phyloP scores from a whole-genome alignment of 106 monocot genomes.

The Dendrobium catenatum region DNA sequence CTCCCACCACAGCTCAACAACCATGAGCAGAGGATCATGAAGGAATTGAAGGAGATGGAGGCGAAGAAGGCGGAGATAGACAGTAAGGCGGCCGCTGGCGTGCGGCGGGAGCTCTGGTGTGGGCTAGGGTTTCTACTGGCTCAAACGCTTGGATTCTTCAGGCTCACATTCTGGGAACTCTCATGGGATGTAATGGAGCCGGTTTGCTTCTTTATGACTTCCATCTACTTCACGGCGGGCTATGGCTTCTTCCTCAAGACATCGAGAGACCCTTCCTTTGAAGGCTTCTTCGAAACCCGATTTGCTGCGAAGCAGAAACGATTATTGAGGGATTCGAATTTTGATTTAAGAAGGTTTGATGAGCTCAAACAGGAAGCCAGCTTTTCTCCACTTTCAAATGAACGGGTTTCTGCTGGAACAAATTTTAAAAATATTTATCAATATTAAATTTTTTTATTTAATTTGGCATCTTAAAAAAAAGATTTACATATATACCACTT shows the following conservation, averaged over 20 bases:
- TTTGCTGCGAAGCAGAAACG: slow-evolving; percentile 1
- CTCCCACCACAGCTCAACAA: background rate
- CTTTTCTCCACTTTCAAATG: background rate
- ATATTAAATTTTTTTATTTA: no score
- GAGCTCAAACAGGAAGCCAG: background rate
- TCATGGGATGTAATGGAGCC: slow-evolving; percentile 13
- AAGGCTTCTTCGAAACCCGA: slow-evolving; percentile 1
- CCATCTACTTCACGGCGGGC: slow-evolving; percentile 6
- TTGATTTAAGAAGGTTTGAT: background rate
- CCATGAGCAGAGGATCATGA: background rate
- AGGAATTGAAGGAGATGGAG: slow-evolving; percentile 10
- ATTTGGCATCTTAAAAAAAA: no score
- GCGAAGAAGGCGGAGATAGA: slow-evolving; percentile 10
- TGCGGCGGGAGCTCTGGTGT: slow-evolving; percentile 9
- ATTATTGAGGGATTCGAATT: background rate
- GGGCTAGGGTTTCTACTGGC: slow-evolving; percentile 3
- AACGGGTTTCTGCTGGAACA: no score
- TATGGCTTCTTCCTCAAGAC: slow-evolving; percentile 10
- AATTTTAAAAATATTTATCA: no score
- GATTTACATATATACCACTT: no score
- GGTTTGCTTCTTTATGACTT: slow-evolving; percentile 5
- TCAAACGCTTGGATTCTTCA: slow-evolving; percentile 6
- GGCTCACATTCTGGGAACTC: slow-evolving; percentile 13
- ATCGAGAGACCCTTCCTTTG: slow-evolving; percentile 6
- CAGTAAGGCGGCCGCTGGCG: background rate